Evolutionary conservation across 2,329 filamentous ascomycete genomes (phyloP), one percentile per base, ranked within the genome.

Genomic region (Stachybotrys chlorohalonatus): DNA sequence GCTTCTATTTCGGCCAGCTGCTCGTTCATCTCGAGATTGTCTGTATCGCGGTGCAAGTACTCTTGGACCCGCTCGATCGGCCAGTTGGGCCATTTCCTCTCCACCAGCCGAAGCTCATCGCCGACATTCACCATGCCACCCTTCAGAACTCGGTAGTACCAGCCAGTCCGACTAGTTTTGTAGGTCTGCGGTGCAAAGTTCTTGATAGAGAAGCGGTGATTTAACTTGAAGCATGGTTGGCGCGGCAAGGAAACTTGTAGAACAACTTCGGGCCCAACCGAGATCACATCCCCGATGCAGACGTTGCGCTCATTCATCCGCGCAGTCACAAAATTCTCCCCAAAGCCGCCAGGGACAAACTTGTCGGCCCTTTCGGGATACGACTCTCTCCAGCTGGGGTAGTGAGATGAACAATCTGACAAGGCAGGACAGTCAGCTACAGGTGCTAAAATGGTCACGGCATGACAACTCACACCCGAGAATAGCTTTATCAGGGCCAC

Each of bases 181-280:
- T 80, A 84, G 0, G 81, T 80, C 17, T 75, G 71, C 1, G 78
- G 78, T 5, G 83, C 80, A 66, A 87, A 85, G 57, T 83, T 79
- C 60, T 81, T 81, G 9, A 85, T 69, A 39, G 78, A 74, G 65
- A 87, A 87, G 1, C 84, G 81, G 60, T 86, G 83, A 63, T 87
- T 87, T 8, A 87, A 75, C 63, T 87, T 87, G 70, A 80, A 87
- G 69, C 84, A 87, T 9, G 84, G 84, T 59, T 83, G 78, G 15
- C 84, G 75, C 0, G 84, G 84, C 30, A 85, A 69, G 57, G 76
- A 80, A 30, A 86, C 79, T 60, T 86, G 79, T 0, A 86, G 72
- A 3, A 82, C 55, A 0, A 82, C 72, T 2, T 74, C 70, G 49
- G 73, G 68, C 0, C 78, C 76, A 7, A 86, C 74, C 0, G 74